phyloP scores from a whole-genome alignment of 2,329 filamentous ascomycete species.

The Geosmithia flava region DNA sequence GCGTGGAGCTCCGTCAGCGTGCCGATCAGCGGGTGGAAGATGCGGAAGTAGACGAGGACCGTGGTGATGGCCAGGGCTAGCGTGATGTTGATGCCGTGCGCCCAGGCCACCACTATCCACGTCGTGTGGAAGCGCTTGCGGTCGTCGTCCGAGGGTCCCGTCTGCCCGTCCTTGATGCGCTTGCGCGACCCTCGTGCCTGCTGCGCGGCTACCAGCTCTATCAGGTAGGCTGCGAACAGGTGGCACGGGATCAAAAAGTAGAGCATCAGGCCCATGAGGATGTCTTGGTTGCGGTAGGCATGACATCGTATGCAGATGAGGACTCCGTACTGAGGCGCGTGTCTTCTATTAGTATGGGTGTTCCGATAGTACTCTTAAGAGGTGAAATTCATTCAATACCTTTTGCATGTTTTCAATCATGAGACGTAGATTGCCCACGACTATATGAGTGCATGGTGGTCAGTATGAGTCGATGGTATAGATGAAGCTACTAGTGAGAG shows the following conservation, averaged over 20 bases:
- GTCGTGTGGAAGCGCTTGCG: slow-evolving; percentile 56
- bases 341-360: no score
- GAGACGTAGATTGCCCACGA: slow-evolving; percentile 84
- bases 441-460: slow-evolving; percentile 25
- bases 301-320: slow-evolving; percentile 86
- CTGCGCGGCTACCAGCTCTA: slow-evolving; percentile 72
- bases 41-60: slow-evolving; percentile 76
- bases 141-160: slow-evolving; percentile 40
- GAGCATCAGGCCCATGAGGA: slow-evolving; percentile 62
- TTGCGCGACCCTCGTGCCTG: slow-evolving; percentile 61
- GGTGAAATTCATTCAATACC: slow-evolving; percentile 27
- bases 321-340: slow-evolving; percentile 93
- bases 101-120: slow-evolving; percentile 70
- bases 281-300: slow-evolving; percentile 69
- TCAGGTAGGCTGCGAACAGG: slow-evolving; percentile 78
- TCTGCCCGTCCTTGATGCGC: slow-evolving; percentile 33
- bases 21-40: slow-evolving; percentile 88
- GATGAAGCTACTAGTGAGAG: slow-evolving; percentile 1
- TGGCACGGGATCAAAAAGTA: slow-evolving; percentile 86
- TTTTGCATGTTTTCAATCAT: slow-evolving; percentile 97
- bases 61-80: slow-evolving; percentile 72
- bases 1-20: slow-evolving; percentile 85
- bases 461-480: slow-evolving; percentile 2
- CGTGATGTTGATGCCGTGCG: slow-evolving; percentile 75
- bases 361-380: background rate